Conservation (phyloP, 306 rosid genomes). For the Prunus mongolica region DNA sequence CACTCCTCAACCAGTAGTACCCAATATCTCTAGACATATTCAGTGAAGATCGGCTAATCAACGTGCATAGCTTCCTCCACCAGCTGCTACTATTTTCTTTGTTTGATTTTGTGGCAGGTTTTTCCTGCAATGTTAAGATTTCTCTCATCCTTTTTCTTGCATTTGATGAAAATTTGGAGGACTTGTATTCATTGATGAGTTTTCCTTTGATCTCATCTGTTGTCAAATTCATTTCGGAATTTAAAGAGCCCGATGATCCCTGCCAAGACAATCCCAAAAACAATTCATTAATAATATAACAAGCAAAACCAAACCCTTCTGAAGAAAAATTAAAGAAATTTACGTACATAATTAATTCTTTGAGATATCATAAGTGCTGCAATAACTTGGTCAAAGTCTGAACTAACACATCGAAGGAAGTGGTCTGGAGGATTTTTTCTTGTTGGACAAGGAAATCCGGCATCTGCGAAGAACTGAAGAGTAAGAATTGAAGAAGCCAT, state of each 20-base stretch:
- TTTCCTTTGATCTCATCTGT: constrained; percentile 9
- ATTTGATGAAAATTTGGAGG: not conserved
- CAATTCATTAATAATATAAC: too few species aligned
- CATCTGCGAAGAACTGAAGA: constrained; percentile 19
- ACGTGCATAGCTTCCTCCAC: constrained; percentile 13
- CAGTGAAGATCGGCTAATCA: constrained; percentile 14
- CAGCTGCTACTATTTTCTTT: not conserved
- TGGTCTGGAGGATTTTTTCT: constrained; percentile 28
- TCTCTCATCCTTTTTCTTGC: constrained; percentile 17
- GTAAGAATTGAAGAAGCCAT: not conserved
- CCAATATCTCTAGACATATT: constrained; percentile 30
- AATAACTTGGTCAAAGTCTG: constrained; percentile 21
- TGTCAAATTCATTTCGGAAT: constrained; percentile 4
- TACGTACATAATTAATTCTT: not conserved
- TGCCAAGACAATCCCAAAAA: not conserved
- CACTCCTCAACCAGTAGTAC: constrained; percentile 23
- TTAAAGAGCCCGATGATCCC: constrained; percentile 1
- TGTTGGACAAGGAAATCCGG: constrained; percentile 25
- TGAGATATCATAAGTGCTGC: not conserved
- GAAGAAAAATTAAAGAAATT: too few species aligned
- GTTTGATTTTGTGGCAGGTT: not conserved
- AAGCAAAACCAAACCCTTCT: not conserved
- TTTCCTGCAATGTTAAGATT: constrained; percentile 4
- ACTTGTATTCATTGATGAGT: constrained; percentile 12
- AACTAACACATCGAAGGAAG: constrained; percentile 31